Base-by-base conservation (phyloP, 371 early-diverging fungal genomes). In the Mucor mucedo region DNA sequence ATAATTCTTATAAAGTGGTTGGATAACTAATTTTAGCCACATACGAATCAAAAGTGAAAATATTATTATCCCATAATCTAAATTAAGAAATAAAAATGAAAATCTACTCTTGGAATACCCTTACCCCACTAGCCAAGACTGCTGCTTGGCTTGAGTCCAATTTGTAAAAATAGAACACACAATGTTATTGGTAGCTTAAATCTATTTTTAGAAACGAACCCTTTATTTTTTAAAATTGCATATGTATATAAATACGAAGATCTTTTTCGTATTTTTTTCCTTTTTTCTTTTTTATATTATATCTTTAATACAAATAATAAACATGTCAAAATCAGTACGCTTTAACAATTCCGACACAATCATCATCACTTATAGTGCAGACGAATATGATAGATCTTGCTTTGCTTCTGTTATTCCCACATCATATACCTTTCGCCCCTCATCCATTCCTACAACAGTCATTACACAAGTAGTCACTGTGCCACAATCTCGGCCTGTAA, bases 311-410 rank as follows among this genome's bases (percentile, higher is more conserved):
- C 47, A 60, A 58, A 38, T 29, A 42, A 53, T 52, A 50, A 58
- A 55, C 38, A 59, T 58, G 54, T 44, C 55, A 39, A 72, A 72
- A 58, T 42, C 62, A n/a, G 73, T 73, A 55, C 52, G 62, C 35
- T 73, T 73, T 29, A 50, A 60, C 11, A 53, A 63, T 54, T 9
- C 47, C 14, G 67, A 64, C 29, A 60, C 63, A 9, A 55, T 68
- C n/a, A 29, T 32, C 27, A 62, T 30, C 29, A 73, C 74, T 13
- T 73, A 73, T 32, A 70, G 74, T 52, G 59, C 74, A 16, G 57
- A 63, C 1, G 74, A 73, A 56, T 73, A 73, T 41, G 74, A 73
- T 60, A 61, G 74, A 59, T 73, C 74, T 4, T 61, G 58, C 44
- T 67, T 67, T 62, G 58, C 58, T 5, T 62, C 52, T 16, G 33